These are phyloP conservation scores for Brasilioporus rufonigricans DNA, from an alignment of 768 basidiomycete species.

Conservation along the genomic window DNA sequence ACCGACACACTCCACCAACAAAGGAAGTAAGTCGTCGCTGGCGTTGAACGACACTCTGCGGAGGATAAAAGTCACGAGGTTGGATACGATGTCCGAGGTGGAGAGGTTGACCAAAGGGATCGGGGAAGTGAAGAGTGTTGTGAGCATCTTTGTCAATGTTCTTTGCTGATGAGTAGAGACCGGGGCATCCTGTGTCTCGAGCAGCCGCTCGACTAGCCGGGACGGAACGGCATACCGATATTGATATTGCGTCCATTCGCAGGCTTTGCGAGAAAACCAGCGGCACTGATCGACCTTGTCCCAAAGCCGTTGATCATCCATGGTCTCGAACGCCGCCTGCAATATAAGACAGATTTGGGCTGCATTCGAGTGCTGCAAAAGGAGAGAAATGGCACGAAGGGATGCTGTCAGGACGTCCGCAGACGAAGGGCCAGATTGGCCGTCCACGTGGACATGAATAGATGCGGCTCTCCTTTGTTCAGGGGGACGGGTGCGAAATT, in stretches of 20 bases:
- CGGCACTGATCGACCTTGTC: conserved; percentile 64
- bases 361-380: conserved; percentile 76
- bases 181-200: conserved; percentile 55
- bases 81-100: conserved; percentile 84
- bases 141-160: conserved; percentile 75
- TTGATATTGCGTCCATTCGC: conserved; percentile 91
- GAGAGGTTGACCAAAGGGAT: conserved; percentile 86
- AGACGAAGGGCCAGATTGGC: conserved; percentile 77
- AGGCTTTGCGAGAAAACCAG: conserved; percentile 75
- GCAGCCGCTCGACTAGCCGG: conserved; percentile 74
- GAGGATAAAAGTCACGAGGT: conserved; percentile 69
- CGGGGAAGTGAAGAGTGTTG: conserved; percentile 76
- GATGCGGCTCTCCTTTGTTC: conserved; percentile 84
- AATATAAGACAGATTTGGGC: conserved; percentile 70
- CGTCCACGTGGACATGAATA: conserved; percentile 84
- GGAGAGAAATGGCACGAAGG: conserved; percentile 65
- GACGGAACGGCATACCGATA: conserved; percentile 91
- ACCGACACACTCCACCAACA: conserved; percentile 72
- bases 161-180: conserved; percentile 49
- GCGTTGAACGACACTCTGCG: conserved; percentile 63
- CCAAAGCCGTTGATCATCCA: conserved; percentile 68
- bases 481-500: conserved; percentile 79
- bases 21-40: conserved; percentile 62
- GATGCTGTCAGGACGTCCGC: conserved; percentile 74
- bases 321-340: conserved; percentile 66